Base-by-base conservation (phyloP, 202 grass and related monocot species). In the Panicum hallii region DNA sequence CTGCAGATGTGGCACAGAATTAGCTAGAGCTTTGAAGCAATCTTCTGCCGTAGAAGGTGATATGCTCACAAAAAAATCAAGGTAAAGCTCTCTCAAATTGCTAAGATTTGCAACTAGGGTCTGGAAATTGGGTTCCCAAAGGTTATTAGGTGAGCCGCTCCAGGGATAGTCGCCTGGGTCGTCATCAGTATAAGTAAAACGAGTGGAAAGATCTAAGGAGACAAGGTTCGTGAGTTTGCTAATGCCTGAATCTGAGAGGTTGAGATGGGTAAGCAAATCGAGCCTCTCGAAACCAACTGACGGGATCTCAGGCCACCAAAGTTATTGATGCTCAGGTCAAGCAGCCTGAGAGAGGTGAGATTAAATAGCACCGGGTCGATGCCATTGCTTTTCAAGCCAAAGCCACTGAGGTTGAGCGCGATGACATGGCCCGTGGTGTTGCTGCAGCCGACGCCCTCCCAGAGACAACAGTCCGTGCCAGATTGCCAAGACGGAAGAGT, bases 401-500 rank as follows among this genome's bases (percentile, higher is more conserved):
- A 3, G 0, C 55, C 41, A 68, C 14, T 42, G 17, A 89, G 87
- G 23, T 89, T 42, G 0, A 92, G 80, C 7, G 42, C 48, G 0
- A 54, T 78, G 56, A 87, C 70, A 42, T 49, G 23, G n/a, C 68
- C 74, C 0, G 80, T 61, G 5, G n/a, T 48, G 11, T 12, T 1
- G n/a, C 67, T 20, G 17, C 87, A 89, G 47, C 9, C 16, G 11
- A 87, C 7, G 5, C 83, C 83, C 36, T 87, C 75, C 90, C 87
- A 92, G 13, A 6, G 0, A 60, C 83, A 89, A 8, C 90, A 92
- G 34, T 89, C 69, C 2, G 83, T 89, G n/a, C 73, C 80, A 19
- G 3, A 16, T 63, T 64, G 36, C 90, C 90, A 92, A 5, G 87
- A 81, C 0, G 19, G 45, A 28, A 87, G 75, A 1, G 7, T 20